Evolutionary conservation across 2,329 filamentous ascomycete genomes (phyloP).

Genomic region (Huntiella bhutanensis): DNA sequence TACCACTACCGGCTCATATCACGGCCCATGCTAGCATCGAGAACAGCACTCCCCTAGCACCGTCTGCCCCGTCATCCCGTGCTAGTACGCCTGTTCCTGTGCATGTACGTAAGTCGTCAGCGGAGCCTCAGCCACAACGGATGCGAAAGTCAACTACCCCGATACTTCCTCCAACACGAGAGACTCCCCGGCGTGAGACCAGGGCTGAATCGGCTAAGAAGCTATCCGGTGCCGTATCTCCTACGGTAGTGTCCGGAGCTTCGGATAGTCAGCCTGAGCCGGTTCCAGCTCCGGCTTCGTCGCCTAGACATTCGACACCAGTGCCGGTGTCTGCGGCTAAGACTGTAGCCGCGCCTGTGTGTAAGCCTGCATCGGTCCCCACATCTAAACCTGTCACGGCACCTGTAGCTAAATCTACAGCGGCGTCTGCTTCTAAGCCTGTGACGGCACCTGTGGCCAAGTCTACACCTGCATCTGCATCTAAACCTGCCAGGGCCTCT

Average conservation of each 20-base stretch:
- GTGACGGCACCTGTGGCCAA: too few species aligned
- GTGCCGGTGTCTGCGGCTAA: too few species aligned
- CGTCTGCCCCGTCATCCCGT: neutral
- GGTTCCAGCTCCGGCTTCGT: conserved; percentile 14
- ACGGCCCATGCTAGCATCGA: neutral
- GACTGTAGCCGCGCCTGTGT: too few species aligned
- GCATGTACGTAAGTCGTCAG: neutral
- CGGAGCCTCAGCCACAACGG: neutral
- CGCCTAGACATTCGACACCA: neutral
- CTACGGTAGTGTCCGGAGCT: conserved; percentile 11
- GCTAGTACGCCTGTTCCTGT: neutral
- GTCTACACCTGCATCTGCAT: too few species aligned
- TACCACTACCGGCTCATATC: conserved; percentile 16
- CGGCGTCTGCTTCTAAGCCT: too few species aligned
- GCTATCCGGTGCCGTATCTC: conserved; percentile 15
- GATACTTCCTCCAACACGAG: conserved; percentile 19
- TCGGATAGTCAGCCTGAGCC: conserved; percentile 15
- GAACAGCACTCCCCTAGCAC: neutral
- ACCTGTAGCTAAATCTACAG: too few species aligned
- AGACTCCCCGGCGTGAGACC: conserved; percentile 25
- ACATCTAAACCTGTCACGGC: too few species aligned
- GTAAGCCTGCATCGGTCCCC: too few species aligned
- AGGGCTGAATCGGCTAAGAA: conserved; percentile 24
- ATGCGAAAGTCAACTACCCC: conserved; percentile 17
- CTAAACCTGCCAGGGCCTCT: too few species aligned